Percentiles rank a stretch among this genome's conserved stretches.
These are phyloP conservation scores for Umbilicus rupestris DNA, from an alignment of 164 flowering plant species.

Conservation along the genomic window DNA sequence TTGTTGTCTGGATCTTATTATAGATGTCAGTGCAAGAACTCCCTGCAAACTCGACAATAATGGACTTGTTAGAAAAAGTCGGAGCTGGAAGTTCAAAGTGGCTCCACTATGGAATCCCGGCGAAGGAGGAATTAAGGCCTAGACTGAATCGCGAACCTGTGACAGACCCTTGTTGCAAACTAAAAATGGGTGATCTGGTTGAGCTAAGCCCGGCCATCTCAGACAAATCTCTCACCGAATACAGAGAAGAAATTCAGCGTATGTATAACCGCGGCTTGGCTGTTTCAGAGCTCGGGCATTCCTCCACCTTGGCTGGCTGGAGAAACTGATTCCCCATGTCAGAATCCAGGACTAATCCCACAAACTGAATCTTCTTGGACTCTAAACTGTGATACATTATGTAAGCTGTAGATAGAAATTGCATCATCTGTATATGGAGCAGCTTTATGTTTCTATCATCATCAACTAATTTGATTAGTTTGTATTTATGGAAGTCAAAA, in stretches of 20 bases:
- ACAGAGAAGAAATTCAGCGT: constrained; percentile 85
- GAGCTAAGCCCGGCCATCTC: constrained; percentile 83
- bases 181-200: constrained; percentile 92
- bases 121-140: constrained; percentile 81
- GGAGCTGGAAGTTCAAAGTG: constrained; percentile 54
- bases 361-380: not conserved
- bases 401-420: too few relatives aligned
- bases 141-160: constrained; percentile 66
- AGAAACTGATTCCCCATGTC: constrained; percentile 25
- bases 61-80: constrained; percentile 52
- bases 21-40: constrained; percentile 98
- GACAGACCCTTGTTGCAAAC: constrained; percentile 45
- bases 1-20: constrained; percentile 10
- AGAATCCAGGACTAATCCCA: not conserved
- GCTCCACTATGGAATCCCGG: constrained; percentile 50
- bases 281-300: constrained; percentile 20
- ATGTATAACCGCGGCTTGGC: constrained; percentile 61
- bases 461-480: too few relatives aligned
- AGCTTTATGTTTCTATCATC: too few relatives aligned
- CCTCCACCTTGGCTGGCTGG: constrained; percentile 22
- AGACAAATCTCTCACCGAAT: constrained; percentile 59
- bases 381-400: too few relatives aligned
- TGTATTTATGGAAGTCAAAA: too few relatives aligned
- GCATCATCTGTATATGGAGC: too few relatives aligned
- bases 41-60: constrained; percentile 60